Evolutionary conservation across 1,284 basidiomycete genomes (phyloP).

Genomic region (Anthracocystis walkeri): DNA sequence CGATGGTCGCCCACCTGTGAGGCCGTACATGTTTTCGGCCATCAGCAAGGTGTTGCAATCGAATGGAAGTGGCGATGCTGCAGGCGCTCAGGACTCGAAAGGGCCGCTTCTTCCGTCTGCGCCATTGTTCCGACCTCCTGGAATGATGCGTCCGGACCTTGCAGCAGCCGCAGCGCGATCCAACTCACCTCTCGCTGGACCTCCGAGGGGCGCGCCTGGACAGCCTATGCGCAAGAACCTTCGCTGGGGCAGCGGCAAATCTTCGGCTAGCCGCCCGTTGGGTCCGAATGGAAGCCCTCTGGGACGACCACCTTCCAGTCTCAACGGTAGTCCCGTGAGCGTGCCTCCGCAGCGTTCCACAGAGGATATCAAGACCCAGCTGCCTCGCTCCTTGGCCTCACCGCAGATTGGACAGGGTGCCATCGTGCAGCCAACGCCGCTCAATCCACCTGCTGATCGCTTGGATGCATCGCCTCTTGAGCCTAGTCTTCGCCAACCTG

Average conservation of each 20-base stretch:
- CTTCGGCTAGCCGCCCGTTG: conserved; percentile 56
- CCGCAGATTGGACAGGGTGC: conserved; percentile 2
- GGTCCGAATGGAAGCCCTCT: conserved; percentile 45
- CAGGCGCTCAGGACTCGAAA: conserved; percentile 15
- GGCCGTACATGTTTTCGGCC: conserved; percentile 48
- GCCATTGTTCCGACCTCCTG: conserved; percentile 33
- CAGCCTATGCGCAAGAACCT: conserved; percentile 66
- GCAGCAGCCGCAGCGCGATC: conserved; percentile 43
- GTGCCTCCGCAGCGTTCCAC: conserved; percentile 8
- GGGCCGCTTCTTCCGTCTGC: conserved; percentile 38
- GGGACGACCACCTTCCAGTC: conserved; percentile 27
- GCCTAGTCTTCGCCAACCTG: conserved; percentile 18
- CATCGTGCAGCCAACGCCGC: neutral
- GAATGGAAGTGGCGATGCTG: conserved; percentile 21
- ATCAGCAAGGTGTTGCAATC: conserved; percentile 48
- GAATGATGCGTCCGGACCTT: conserved; percentile 33
- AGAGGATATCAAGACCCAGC: conserved; percentile 13
- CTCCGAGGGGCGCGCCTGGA: conserved; percentile 47
- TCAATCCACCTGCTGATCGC: neutral
- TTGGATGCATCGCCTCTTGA: conserved; percentile 19
- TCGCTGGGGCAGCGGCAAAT: conserved; percentile 67
- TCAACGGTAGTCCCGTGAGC: conserved; percentile 34
- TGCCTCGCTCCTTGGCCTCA: conserved; percentile 2
- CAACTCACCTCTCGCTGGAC: conserved; percentile 54
- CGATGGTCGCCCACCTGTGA: conserved; percentile 17